These are phyloP conservation scores for Ceratopteris richardii DNA, from an alignment of 75 land plant species.

Conservation along the genomic window DNA sequence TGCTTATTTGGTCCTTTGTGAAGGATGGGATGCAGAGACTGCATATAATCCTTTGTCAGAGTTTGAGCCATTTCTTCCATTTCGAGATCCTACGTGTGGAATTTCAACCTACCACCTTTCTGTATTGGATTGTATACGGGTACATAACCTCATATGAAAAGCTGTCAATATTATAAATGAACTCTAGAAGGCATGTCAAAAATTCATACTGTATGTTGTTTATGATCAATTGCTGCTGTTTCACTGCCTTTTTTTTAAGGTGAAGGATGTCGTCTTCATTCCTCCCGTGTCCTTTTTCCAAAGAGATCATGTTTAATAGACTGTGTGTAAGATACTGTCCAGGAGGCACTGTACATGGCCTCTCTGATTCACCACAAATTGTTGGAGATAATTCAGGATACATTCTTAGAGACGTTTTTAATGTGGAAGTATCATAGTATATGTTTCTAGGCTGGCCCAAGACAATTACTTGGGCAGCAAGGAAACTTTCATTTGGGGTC, in stretches of 20 bases:
- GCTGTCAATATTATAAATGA: not conserved
- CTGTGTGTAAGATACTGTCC: too few species aligned
- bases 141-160: slow-evolving; percentile 7
- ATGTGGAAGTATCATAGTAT: too few species aligned
- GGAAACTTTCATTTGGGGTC: too few species aligned
- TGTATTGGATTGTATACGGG: slow-evolving; percentile 40
- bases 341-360: too few species aligned
- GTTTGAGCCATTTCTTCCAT: slow-evolving; percentile 38
- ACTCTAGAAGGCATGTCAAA: not conserved
- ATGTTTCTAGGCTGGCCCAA: too few species aligned
- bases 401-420: too few species aligned
- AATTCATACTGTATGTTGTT: not conserved
- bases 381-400: too few species aligned
- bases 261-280: too few species aligned
- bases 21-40: slow-evolving; percentile 31
- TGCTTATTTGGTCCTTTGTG: slow-evolving; percentile 40
- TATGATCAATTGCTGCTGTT: not conserved
- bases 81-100: slow-evolving; percentile 46
- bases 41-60: slow-evolving; percentile 30
- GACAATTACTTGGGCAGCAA: too few species aligned
- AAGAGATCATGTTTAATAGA: too few species aligned
- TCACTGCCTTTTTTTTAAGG: not conserved
- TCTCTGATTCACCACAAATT: too few species aligned
- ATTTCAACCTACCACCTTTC: slow-evolving; percentile 39
- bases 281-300: too few species aligned